Conservation (phyloP, 2,329 filamentous ascomycete genomes). For the Alternaria arbusti region DNA sequence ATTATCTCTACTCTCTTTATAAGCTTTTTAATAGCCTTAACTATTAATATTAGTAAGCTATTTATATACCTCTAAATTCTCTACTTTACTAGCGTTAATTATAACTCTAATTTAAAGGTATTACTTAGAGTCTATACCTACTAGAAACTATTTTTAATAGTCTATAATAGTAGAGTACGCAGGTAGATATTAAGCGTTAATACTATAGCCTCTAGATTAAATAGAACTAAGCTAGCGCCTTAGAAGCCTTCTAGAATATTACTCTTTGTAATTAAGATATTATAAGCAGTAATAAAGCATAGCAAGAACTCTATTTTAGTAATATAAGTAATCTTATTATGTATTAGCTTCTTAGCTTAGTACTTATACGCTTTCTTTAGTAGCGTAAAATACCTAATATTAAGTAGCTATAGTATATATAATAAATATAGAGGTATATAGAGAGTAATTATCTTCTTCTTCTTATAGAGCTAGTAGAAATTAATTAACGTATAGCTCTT, state of each 20-base stretch:
- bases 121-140: too few relatives aligned
- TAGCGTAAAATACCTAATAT: background rate
- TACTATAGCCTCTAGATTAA: background rate
- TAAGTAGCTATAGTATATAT: background rate
- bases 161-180: too few relatives aligned
- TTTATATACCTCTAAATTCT: too few relatives aligned
- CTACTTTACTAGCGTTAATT: background rate
- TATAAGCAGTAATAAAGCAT: too few relatives aligned
- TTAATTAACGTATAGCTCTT: conserved; percentile 7
- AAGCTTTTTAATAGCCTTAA: background rate
- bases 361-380: background rate
- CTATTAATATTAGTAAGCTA: too few relatives aligned
- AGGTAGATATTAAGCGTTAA: too few relatives aligned
- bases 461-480: conserved; percentile 9
- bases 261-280: background rate
- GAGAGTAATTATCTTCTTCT: conserved; percentile 6
- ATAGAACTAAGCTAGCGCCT: background rate
- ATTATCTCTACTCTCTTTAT: background rate
- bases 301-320: too few relatives aligned
- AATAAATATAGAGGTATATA: background rate
- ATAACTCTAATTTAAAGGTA: too few relatives aligned
- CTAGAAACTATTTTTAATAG: too few relatives aligned
- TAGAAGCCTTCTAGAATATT: background rate
- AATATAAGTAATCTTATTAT: background rate
- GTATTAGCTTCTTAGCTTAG: background rate